These are phyloP conservation scores for Aegilops longissima DNA, from an alignment of 176 grass and related monocot genomes.

Conservation along the genomic window DNA sequence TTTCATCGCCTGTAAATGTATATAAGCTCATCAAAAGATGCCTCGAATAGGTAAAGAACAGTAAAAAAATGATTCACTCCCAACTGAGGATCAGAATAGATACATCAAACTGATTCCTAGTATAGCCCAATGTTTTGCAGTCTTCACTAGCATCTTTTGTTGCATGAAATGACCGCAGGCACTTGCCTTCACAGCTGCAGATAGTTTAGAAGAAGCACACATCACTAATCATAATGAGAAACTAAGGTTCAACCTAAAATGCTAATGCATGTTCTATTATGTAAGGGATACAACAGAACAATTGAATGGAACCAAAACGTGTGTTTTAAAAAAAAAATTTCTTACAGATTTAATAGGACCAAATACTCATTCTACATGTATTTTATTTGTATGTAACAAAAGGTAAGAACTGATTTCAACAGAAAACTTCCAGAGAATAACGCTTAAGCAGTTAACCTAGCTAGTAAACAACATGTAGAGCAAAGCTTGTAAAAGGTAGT, in stretches of 20 bases:
- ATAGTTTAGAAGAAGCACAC: background rate
- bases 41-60: background rate
- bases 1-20: conserved; percentile 47
- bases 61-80: conserved; percentile 5
- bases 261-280: background rate
- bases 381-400: conserved; percentile 19
- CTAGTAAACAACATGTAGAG: background rate
- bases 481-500: background rate
- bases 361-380: background rate
- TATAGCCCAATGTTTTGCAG: conserved; percentile 68
- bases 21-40: conserved; percentile 16
- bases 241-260: background rate
- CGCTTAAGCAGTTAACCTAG: background rate
- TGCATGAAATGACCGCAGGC: conserved; percentile 73
- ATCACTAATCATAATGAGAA: background rate
- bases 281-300: background rate
- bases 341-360: background rate
- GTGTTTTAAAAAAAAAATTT: background rate
- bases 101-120: conserved; percentile 58
- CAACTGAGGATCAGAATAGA: background rate
- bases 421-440: background rate
- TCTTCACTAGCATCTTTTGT: conserved; percentile 35
- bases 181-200: conserved; percentile 70
- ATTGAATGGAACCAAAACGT: background rate
- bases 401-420: background rate